Conservation (phyloP, 2,329 filamentous ascomycete species). For the Talaromyces verruculosus region DNA sequence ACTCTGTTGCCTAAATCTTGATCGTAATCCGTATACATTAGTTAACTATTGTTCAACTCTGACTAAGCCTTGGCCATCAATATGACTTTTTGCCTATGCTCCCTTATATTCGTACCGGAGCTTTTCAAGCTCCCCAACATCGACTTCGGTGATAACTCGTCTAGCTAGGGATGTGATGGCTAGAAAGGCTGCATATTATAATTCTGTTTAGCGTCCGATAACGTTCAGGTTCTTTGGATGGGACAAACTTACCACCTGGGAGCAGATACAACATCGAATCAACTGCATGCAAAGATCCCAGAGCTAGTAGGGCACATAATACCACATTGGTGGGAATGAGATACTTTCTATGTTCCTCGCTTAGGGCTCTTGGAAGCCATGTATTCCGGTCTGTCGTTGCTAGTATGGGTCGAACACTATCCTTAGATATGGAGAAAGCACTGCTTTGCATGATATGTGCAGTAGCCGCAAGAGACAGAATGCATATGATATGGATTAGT, state of each 20-base stretch:
- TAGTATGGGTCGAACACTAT: neutral
- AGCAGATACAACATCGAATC: slow-evolving; percentile 34
- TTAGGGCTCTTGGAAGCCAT: neutral
- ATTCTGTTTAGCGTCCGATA: neutral
- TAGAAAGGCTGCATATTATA: slow-evolving; percentile 34
- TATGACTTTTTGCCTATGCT: slow-evolving; percentile 28
- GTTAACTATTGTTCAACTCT: neutral
- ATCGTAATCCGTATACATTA: neutral
- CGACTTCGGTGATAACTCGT: slow-evolving; percentile 40
- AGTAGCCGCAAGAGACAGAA: slow-evolving; percentile 40
- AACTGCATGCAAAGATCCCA: slow-evolving; percentile 30
- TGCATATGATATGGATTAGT: slow-evolving; percentile 33
- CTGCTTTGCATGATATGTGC: slow-evolving; percentile 40
- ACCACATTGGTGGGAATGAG: slow-evolving; percentile 16
- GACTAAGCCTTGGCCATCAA: neutral
- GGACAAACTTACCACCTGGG: slow-evolving; percentile 37
- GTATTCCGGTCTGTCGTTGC: neutral
- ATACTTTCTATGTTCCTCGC: neutral
- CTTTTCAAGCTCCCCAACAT: slow-evolving; percentile 39
- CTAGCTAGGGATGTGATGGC: slow-evolving; percentile 34
- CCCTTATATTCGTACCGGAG: slow-evolving; percentile 46
- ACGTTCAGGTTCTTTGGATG: neutral
- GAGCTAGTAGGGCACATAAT: slow-evolving; percentile 32
- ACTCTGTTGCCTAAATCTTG: neutral
- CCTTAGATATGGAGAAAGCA: slow-evolving; percentile 27